Evolutionary conservation across 768 basidiomycete genomes (phyloP).

Genomic region (Dioszegia hungarica): DNA sequence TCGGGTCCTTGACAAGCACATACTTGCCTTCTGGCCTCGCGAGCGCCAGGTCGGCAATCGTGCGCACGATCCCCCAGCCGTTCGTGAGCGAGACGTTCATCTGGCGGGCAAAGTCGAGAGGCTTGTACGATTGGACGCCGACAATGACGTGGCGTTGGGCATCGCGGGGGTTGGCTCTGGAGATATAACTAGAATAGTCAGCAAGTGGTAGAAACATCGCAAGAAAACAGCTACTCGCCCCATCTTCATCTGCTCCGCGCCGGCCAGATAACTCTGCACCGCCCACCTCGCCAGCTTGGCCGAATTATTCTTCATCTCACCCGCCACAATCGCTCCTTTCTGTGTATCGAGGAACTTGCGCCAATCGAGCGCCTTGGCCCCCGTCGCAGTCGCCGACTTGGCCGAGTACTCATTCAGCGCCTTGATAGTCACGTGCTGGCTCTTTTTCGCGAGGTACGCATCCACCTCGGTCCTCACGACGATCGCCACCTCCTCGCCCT

Average conservation of each 20-base stretch:
- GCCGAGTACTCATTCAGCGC: slow-evolving; percentile 97
- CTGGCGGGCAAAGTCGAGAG: slow-evolving; percentile 87
- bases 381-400: slow-evolving; percentile 61
- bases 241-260: slow-evolving; percentile 94
- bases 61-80: slow-evolving; percentile 97
- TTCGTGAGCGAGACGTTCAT: slow-evolving; percentile 91
- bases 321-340: slow-evolving; percentile 94
- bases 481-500: slow-evolving; percentile 74
- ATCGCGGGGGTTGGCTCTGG: slow-evolving; percentile 87
- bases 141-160: slow-evolving; percentile 93
- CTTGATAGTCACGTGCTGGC: slow-evolving; percentile 77
- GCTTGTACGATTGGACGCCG: slow-evolving; percentile 89
- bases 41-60: slow-evolving; percentile 87
- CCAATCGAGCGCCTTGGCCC: slow-evolving; percentile 98
- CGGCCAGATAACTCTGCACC: slow-evolving; percentile 88
- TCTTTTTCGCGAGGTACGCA: slow-evolving; percentile 64
- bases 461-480: slow-evolving; percentile 96
- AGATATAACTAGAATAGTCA: slow-evolving; percentile 71
- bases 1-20: slow-evolving; percentile 93
- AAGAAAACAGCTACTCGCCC: slow-evolving; percentile 64
- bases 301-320: slow-evolving; percentile 99
- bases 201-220: not conserved
- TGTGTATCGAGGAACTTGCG: slow-evolving; percentile 92
- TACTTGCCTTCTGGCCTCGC: slow-evolving; percentile 98
- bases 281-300: slow-evolving; percentile 98